Base-by-base conservation (phyloP, 805 yeast genomes). In the Yarrowia phangngaensis region DNA sequence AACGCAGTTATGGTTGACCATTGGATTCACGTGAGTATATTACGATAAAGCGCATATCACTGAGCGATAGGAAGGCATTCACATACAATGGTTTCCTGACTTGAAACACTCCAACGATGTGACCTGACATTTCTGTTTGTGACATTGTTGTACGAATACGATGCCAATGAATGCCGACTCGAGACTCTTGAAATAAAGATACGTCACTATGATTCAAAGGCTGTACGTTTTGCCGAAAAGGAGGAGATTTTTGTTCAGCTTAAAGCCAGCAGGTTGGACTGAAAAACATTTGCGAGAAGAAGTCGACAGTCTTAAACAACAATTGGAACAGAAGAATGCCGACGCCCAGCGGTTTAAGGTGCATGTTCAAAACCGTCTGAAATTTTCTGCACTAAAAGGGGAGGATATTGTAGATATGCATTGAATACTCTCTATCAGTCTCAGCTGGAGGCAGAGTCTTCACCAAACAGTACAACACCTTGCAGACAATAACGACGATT, bases 331-430 rank as follows among this genome's bases (percentile, higher is more conserved):
- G 11, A 38, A 26, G 19, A 26, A 26, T 6, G 45, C 45, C 0
- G 45, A 26, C 9, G 32, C 45, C n/a, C 45, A 27, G 15, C 17
- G 45, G 23, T 38, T 38, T 26, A 38, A 27, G 23, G 24, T 24
- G 2, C 45, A 38, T 12, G 45, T 38, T 8, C 45, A 38, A n/a
- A 38, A 38, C 26, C 23, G 45, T 3, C 32, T 38, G 22, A 38
- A 38, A 13, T 7, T 38, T 23, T 38, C 45, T 24, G 24, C 45
- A 20, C 32, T 38, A 15, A 38, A 38, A 24, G 45, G 45, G 11
- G 45, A 38, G 27, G 45, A 38, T 38, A 19, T 38, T 4, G 45
- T 38, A 17, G 45, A 38, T 38, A 38, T 38, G 45, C 45, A 38
- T 27, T 38, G 24, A 27, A 27, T 26, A 26, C 45, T n/a, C 45